Evolutionary conservation across 352 stramenopile species (phyloP).

Genomic region (Pythium oligandrum): DNA sequence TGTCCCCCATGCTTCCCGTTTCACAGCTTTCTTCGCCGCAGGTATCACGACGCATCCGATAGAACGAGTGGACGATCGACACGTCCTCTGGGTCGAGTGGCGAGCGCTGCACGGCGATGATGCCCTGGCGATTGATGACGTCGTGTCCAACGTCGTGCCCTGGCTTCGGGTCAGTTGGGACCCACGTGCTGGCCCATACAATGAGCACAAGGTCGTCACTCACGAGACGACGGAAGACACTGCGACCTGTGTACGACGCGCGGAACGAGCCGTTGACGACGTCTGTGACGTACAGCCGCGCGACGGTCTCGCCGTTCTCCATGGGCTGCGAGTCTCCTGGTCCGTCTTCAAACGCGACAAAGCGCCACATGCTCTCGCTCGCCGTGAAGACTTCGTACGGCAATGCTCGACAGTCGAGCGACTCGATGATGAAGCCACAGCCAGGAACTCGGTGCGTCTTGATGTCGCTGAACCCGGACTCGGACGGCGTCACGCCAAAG

Average conservation of each 20-base stretch:
- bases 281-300: conserved; percentile 6
- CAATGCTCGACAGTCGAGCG: background rate
- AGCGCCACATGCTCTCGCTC: conserved; percentile 4
- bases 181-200: conserved; percentile 9
- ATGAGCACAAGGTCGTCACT: conserved; percentile 1
- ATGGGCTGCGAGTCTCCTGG: background rate
- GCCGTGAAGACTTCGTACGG: conserved; percentile 1
- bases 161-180: background rate
- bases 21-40: conserved; percentile 3
- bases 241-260: conserved; percentile 1
- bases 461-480: too few relatives aligned
- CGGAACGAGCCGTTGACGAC: conserved; percentile 2
- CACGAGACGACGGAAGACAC: conserved; percentile 3
- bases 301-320: background rate
- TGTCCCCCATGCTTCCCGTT: conserved; percentile 3
- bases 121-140: conserved; percentile 6
- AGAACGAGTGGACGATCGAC: conserved; percentile 3
- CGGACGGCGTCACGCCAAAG: too few relatives aligned
- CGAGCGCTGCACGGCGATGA: conserved; percentile 5
- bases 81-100: background rate
- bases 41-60: conserved; percentile 9
- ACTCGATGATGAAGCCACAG: conserved; percentile 4
- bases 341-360: conserved; percentile 1
- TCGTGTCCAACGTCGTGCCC: conserved; percentile 4
- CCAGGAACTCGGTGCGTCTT: background rate